phyloP scores from a whole-genome alignment of 2,329 filamentous ascomycete species.

The Fusarium scirpi region DNA sequence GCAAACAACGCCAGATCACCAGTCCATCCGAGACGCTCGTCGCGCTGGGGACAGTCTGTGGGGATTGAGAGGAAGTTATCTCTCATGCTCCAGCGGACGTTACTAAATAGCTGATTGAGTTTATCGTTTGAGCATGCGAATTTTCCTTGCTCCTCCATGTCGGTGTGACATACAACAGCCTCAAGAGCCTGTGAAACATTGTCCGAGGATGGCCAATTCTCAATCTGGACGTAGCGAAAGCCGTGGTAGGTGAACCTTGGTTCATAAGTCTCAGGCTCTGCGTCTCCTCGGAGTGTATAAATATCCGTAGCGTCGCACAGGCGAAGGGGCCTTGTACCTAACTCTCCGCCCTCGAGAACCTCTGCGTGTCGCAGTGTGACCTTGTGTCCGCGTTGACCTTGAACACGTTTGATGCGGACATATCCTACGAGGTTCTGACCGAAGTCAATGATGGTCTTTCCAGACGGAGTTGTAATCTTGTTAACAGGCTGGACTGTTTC shows the following conservation, averaged over 20 bases:
- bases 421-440: constrained; percentile 69
- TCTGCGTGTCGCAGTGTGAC: constrained; percentile 66
- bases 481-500: constrained; percentile 48
- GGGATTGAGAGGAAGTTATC: constrained; percentile 70
- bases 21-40: constrained; percentile 67
- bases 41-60: constrained; percentile 68
- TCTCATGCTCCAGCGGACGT: constrained; percentile 67
- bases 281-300: constrained; percentile 51
- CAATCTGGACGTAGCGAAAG: constrained; percentile 64
- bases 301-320: constrained; percentile 62
- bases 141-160: constrained; percentile 63
- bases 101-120: constrained; percentile 66
- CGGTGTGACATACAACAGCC: constrained; percentile 61
- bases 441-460: constrained; percentile 64
- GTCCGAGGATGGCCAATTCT: constrained; percentile 55
- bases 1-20: constrained; percentile 64
- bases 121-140: constrained; percentile 65
- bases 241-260: constrained; percentile 66
- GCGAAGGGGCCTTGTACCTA: constrained; percentile 57
- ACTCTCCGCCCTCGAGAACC: constrained; percentile 63
- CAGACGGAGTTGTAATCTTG: constrained; percentile 53
- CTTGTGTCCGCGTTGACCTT: constrained; percentile 49
- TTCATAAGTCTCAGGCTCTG: constrained; percentile 50
- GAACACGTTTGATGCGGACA: constrained; percentile 54
- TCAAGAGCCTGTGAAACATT: constrained; percentile 38